Percentiles rank a stretch among this genome's conserved stretches.
Evolutionary conservation across 129 eudicot genomes (phyloP).

Genomic region (Silybum marianum): DNA sequence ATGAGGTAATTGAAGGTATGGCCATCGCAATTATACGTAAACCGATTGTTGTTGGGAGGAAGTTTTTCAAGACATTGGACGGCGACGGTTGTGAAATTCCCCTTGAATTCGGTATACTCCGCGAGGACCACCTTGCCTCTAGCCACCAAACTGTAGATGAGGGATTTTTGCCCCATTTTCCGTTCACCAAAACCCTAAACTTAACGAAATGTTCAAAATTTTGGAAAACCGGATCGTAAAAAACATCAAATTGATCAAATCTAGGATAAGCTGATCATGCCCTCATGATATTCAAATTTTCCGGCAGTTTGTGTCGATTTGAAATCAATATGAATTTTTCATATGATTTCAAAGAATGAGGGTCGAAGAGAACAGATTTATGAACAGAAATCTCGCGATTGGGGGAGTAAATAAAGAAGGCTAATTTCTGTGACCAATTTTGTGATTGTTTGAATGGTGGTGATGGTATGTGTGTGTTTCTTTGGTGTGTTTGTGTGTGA

Average conservation of each 20-base stretch:
- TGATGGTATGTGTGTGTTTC: neutral
- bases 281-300: neutral
- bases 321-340: conserved; percentile 5
- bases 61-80: conserved; percentile 53
- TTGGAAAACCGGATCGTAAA: neutral
- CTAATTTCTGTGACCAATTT: conserved; percentile 8
- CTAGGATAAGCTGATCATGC: conserved; percentile 13
- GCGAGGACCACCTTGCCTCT: conserved; percentile 64
- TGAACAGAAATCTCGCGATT: conserved; percentile 6
- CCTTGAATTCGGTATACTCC: conserved; percentile 64
- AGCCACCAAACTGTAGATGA: conserved; percentile 73
- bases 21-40: conserved; percentile 63
- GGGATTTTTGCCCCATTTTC: conserved; percentile 59
- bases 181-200: conserved; percentile 16
- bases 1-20: conserved; percentile 64
- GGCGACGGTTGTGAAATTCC: conserved; percentile 54
- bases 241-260: conserved; percentile 6
- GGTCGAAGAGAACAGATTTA: neutral
- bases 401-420: neutral
- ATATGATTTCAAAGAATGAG: conserved; percentile 7
- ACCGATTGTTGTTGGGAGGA: conserved; percentile 48
- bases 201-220: neutral
- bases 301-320: conserved; percentile 7
- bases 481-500: neutral
- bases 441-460: conserved; percentile 18